These are phyloP conservation scores for Trichomonas vaginalis DNA, from an alignment of 208 protist species.

Conservation along the genomic window DNA sequence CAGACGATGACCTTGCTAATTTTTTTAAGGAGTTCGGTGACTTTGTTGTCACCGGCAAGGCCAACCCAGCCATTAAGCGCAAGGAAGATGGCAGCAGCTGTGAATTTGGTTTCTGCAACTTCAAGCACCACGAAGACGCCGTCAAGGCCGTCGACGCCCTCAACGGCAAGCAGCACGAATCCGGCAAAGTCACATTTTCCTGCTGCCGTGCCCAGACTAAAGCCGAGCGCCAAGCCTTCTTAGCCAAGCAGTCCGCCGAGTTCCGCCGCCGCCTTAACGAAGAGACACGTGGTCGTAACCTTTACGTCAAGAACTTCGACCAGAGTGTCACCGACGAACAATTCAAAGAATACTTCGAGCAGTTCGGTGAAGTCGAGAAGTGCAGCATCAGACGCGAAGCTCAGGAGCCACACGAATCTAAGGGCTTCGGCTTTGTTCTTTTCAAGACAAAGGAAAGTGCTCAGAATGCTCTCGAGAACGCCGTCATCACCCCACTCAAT, in stretches of 20 bases:
- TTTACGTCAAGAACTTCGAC: background rate
- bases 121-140: background rate
- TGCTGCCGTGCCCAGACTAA: background rate
- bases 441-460: background rate
- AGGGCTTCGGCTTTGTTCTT: background rate
- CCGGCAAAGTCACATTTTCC: background rate
- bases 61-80: too few relatives aligned
- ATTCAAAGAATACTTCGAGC: background rate
- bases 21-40: background rate
- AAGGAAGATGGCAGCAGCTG: too few relatives aligned
- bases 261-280: background rate
- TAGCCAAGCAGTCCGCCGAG: background rate
- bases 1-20: background rate
- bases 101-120: background rate
- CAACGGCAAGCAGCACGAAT: background rate
- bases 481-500: background rate
- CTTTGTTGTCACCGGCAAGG: background rate
- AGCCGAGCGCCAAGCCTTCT: background rate
- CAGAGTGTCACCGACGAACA: background rate
- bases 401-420: background rate
- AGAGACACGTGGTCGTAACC: background rate
- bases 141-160: background rate
- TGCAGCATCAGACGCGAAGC: background rate
- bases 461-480: background rate
- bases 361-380: background rate